Evolutionary conservation across 441 rosid genomes (phyloP), one percentile per base, ranked within the genome.

Genomic region (Gossypium laxum): DNA sequence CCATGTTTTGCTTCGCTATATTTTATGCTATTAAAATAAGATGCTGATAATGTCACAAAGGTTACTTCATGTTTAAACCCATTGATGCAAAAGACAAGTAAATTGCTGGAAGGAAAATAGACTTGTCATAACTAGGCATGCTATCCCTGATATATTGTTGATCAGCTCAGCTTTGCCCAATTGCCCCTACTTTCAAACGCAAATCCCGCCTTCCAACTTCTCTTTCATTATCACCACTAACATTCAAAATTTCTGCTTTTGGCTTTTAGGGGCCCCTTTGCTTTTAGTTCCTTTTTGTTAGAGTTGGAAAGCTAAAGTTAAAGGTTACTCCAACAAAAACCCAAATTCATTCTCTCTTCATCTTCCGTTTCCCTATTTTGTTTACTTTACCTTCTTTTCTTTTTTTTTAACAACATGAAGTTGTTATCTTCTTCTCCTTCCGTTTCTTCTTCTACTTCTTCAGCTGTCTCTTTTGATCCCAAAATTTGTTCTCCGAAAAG

Each of bases 41-140:
- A 34, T 34, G 43, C 43, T 38, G 11, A 38, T 38, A 38, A 38
- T 38, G 43, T 7, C 43, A 38, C 43, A 38, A 38, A 6, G 41
- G 10, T 34, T 34, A 34, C 41, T 34, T 34, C 41, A 34, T 34
- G 41, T 34, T 34, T 34, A 34, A 34, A 34, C 41, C 41, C 41
- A 34, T 34, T 34, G 10, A 34, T 34, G 41, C 41, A 34, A 34
- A 6, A 34, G 41, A 34, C 41, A 34, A 6, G 41, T 38, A 38
- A 7, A 38, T 38, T 38, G 43, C 2, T 38, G 43, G 43, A 38
- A 38, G 43, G 5, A 60, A 71, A 82, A 82, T 79, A 74, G 88
- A 87, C 91, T 71, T 76, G 75, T 77, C 91, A 75, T 68, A 52
- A 81, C 43, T 38, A 38, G 81, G 82, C 79, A 79, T 75, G 78